A percentile compares a stretch with the other conserved stretches of the same genome.
Evolutionary conservation across 139 green algal genomes (phyloP).

Genomic region (Edaphochlamys debaryana): DNA sequence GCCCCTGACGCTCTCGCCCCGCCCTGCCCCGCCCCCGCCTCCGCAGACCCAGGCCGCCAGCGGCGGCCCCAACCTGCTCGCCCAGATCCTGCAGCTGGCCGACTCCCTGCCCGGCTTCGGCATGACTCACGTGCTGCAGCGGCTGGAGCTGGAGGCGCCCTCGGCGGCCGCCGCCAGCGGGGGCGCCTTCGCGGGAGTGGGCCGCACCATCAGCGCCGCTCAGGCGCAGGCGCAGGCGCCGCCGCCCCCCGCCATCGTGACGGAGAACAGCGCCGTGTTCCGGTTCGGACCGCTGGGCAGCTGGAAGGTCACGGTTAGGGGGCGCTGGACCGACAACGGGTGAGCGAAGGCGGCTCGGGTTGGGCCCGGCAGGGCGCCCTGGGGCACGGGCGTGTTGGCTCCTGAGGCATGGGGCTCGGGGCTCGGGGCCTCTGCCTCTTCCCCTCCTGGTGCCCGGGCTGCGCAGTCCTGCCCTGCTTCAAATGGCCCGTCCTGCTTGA

Average conservation of each 20-base stretch:
- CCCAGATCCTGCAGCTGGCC: conserved; percentile 46
- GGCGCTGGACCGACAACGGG: conserved; percentile 44
- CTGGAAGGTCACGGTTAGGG: conserved; percentile 43
- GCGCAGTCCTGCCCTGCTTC: too few species aligned
- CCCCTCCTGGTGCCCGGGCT: too few species aligned
- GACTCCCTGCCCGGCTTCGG: conserved; percentile 46
- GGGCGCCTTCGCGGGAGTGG: background rate
- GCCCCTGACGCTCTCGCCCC: background rate
- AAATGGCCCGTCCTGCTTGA: too few species aligned
- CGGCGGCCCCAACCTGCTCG: conserved; percentile 35
- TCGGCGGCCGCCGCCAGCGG: too few species aligned
- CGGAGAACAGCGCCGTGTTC: conserved; percentile 49
- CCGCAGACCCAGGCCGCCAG: conserved; percentile 2
- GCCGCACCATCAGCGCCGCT: background rate
- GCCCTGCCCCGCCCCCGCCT: background rate
- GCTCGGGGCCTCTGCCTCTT: too few species aligned
- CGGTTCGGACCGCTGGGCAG: conserved; percentile 46
- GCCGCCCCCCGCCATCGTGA: background rate
- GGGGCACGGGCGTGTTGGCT: too few species aligned
- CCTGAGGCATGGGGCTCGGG: too few species aligned
- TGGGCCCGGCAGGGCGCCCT: too few species aligned
- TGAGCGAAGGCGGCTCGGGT: too few species aligned
- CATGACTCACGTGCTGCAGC: conserved; percentile 43
- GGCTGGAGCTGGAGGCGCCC: background rate
- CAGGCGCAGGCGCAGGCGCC: background rate